A percentile compares a stretch with the other conserved stretches of the same genome.
Conservation (phyloP, 805 yeast genomes). For the Candida easanensis region DNA sequence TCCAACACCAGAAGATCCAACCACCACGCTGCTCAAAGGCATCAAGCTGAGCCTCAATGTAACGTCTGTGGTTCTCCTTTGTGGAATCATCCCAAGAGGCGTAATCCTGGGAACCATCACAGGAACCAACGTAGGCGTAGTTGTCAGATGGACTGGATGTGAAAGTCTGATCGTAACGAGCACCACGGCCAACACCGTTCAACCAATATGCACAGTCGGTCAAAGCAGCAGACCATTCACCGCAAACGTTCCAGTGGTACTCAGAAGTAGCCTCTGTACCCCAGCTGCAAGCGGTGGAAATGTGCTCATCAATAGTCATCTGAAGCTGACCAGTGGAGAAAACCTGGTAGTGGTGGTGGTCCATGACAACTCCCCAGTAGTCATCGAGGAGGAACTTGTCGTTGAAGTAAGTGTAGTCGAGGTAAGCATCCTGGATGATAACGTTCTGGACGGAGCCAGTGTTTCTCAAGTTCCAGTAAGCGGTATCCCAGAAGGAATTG, state of each 20-base stretch:
- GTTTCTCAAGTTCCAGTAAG: slow-evolving; percentile 62
- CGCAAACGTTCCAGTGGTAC: slow-evolving; percentile 72
- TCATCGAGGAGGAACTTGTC: slow-evolving; percentile 41
- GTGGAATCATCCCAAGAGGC: slow-evolving; percentile 58
- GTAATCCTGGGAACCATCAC: slow-evolving; percentile 49
- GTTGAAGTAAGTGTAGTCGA: slow-evolving; percentile 60
- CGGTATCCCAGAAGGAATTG: slow-evolving; percentile 56
- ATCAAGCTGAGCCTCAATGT: slow-evolving; percentile 87
- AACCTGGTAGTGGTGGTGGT: slow-evolving; percentile 91
- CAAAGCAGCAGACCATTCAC: slow-evolving; percentile 91
- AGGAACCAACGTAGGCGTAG: slow-evolving; percentile 52
- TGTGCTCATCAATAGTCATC: slow-evolving; percentile 58
- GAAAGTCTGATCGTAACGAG: slow-evolving; percentile 71
- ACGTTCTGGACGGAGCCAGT: slow-evolving; percentile 52
- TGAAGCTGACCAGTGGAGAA: slow-evolving; percentile 63
- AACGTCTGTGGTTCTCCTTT: slow-evolving; percentile 58
- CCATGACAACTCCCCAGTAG: slow-evolving; percentile 70
- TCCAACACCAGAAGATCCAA: slow-evolving; percentile 95
- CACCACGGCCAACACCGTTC: slow-evolving; percentile 82
- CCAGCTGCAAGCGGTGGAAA: slow-evolving; percentile 52
- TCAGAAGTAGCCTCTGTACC: slow-evolving; percentile 45
- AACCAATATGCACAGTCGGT: slow-evolving; percentile 90
- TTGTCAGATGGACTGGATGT: slow-evolving; percentile 31
- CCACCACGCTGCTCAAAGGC: slow-evolving; percentile 75
- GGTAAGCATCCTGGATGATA: slow-evolving; percentile 82